Base-by-base conservation (phyloP, 1,139 yeast species). In the Geotrichum australiense region DNA sequence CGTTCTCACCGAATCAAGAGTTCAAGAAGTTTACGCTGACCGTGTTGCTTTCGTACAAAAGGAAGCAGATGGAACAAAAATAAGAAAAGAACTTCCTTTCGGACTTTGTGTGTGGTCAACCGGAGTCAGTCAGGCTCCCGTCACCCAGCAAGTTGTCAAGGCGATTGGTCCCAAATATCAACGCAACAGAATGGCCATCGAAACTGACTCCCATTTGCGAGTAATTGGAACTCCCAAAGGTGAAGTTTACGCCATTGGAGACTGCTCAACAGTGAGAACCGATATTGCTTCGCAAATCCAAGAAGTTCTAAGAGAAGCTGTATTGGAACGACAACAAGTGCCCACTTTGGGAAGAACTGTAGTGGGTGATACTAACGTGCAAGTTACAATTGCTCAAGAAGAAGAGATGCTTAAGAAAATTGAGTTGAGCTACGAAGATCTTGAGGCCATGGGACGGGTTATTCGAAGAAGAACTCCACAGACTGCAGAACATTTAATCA, bases 21-120 rank as follows among this genome's bases (percentile, higher is more conserved):
- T 77, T 23, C 65, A 72, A 41, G 69, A 71, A 51, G 74, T 77
- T 36, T 55, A 68, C 39, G 70, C 74, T 2, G 77, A 74, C 53
- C 64, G 66, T 35, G 80, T 77, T 4, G 53, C 74, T 3, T 77
- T 74, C 55, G 68, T 68, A 30, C 79, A 74, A 53, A 65, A 45
- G 14, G 59, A 64, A 35, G 65, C 57, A 22, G 62, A 66, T 20
- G 74, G 75, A 35, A 59, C 59, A 26, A 53, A 58, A 24, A 68
- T 64, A 41, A 53, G 64, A 35, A 72, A 69, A 55, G 71, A 71
- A 45, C 58, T 78, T 37, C 78, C 80, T 22, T 76, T 67, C 46
- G 84, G 84, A 8, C 56, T 76, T 34, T 76, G 82, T 53, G 57
- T 78, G 34, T 78, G 84, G 84, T 76, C 83, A 0, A 78, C 83